Evolutionary conservation across 106 monocot species (phyloP), one percentile per base, ranked within the genome.

Genomic region (Allium cepa): DNA sequence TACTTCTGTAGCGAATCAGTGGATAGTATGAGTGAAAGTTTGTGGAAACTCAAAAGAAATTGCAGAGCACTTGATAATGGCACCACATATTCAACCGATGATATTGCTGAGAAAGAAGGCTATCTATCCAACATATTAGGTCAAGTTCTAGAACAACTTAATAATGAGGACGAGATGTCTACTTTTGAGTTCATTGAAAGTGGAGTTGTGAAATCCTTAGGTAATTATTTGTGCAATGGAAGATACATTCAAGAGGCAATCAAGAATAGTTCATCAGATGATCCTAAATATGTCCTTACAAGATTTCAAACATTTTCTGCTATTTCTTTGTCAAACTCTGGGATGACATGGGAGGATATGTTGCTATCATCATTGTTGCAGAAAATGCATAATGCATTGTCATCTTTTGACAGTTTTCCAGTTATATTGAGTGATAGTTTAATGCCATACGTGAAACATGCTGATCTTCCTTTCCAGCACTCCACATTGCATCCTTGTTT

Each of bases 131-230:
- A 78, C 61, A 68, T 88, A 69, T 73, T 95, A 66, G 73, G 64
- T 52, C 69, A 91, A 76, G 73, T 95, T 45, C 74, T 91, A 66
- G 69, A 26, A 53, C 83, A 91, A 59, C 73, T 88, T 69, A 67
- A 68, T 76, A 60, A 65, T 36, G 82, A 75, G 7, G 85, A 95
- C 48, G 45, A 63, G 18, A 77, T 91, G 75, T 88, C 95, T 49
- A 88, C 83, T 49, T 95, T 95, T 88, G 91, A 95, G 78, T 91
- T 95, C 56, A 73, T 88, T 75, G 88, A 95, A 74, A 95, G 88
- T 69, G 85, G 88, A 67, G 66, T 88, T 22, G 55, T 86, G 45
- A 88, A 74, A 82, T 85, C 91, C 0, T 76, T 95, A 61, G 74
- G 75, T 11, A 63, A 79, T 71, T 95, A 91, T 63, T 70, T 95